Evolutionary conservation across 78 protist genomes (phyloP).

Genomic region (Mantamonas sphyraenae): DNA sequence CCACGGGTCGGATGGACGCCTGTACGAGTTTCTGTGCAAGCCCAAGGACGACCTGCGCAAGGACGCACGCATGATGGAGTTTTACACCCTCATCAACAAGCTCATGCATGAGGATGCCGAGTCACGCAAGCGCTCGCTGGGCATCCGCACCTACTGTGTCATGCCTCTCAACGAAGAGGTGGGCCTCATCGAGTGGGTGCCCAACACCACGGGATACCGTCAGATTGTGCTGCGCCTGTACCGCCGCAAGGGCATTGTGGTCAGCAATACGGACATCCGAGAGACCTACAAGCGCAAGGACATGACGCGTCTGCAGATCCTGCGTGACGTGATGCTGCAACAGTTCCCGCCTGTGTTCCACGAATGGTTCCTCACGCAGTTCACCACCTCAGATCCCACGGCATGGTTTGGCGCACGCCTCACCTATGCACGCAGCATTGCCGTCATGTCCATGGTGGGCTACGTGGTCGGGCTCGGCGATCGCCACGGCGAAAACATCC

Average conservation of each 20-base stretch:
- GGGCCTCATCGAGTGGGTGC: constrained; percentile 92
- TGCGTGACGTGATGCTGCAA: too few relatives aligned
- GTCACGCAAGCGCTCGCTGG: constrained; percentile 17
- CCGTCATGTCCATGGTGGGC: constrained; percentile 88
- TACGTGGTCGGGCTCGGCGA: constrained; percentile 79
- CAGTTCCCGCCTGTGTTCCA: constrained; percentile 69
- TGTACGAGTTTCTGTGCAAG: constrained; percentile 64
- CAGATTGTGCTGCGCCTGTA: constrained; percentile 17
- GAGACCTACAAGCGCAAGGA: not conserved
- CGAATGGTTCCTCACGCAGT: constrained; percentile 66
- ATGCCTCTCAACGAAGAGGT: constrained; percentile 66
- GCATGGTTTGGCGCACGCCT: constrained; percentile 73
- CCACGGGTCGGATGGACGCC: constrained; percentile 41
- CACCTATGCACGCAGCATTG: constrained; percentile 46
- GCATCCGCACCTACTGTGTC: constrained; percentile 72
- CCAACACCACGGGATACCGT: constrained; percentile 35
- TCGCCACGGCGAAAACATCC: constrained; percentile 89
- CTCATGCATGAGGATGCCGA: constrained; percentile 53
- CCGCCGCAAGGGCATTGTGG: not conserved
- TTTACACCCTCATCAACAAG: constrained; percentile 61
- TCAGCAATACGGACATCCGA: not conserved
- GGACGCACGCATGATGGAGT: constrained; percentile 84
- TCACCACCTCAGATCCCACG: constrained; percentile 76
- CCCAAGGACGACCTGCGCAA: constrained; percentile 92
- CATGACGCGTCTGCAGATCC: not conserved